phyloP scores from a whole-genome alignment of 2,329 filamentous ascomycete genomes.

The Leptographium procerum region DNA sequence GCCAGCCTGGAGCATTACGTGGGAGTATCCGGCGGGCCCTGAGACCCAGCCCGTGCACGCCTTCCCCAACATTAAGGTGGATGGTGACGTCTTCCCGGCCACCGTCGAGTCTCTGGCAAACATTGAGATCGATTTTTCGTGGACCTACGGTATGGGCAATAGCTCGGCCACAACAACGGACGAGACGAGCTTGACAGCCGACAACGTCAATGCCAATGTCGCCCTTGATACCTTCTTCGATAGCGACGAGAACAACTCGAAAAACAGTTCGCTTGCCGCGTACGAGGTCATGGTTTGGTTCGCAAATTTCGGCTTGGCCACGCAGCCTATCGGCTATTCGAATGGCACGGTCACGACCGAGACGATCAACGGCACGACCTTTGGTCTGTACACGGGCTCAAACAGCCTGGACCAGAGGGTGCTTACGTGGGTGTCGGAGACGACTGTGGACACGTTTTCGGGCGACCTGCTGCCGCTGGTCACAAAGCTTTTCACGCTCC shows the following conservation, averaged over 20 bases:
- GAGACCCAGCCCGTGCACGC: constrained; percentile 37
- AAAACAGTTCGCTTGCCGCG: constrained; percentile 27
- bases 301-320: constrained; percentile 31
- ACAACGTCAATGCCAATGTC: constrained; percentile 40
- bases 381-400: constrained; percentile 29
- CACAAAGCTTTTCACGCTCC: constrained; percentile 24
- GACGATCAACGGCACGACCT: constrained; percentile 28
- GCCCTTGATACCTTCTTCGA: constrained; percentile 50
- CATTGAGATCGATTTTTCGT: constrained; percentile 34
- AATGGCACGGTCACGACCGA: constrained; percentile 21
- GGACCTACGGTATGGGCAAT: constrained; percentile 38
- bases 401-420: constrained; percentile 33
- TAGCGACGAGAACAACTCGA: constrained; percentile 25
- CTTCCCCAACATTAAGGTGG: constrained; percentile 41
- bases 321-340: constrained; percentile 34
- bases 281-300: constrained; percentile 50
- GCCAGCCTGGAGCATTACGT: constrained; percentile 40
- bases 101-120: constrained; percentile 25
- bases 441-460: constrained; percentile 27
- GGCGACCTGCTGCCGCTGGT: constrained; percentile 36
- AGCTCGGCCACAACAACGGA: constrained; percentile 23
- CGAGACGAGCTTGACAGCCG: constrained; percentile 19
- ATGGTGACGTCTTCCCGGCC: constrained; percentile 30
- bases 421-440: constrained; percentile 34
- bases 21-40: constrained; percentile 34